Evolutionary conservation across 345 rosid genomes (phyloP), one percentile per base, ranked within the genome.

Genomic region (Salix udensis): DNA sequence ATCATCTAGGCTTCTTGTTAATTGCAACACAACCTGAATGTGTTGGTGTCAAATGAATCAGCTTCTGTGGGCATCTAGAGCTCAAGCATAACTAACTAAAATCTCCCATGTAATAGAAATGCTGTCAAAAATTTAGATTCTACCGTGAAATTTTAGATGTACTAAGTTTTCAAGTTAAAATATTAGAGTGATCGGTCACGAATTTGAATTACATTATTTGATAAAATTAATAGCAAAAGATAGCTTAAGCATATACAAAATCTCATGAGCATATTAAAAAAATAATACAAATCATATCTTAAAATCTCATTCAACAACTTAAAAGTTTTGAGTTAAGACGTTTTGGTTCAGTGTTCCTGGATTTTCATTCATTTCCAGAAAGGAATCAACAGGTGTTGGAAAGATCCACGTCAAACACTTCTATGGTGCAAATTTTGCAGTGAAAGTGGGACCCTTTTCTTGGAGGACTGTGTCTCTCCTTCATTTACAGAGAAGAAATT

Each of bases 21-120:
- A 34, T 72, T 76, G 52, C 67, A 77, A 44, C 58, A 71, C 13
- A 79, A 44, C 48, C 67, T 28, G 66, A 75, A 37, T 40, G 15
- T 16, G 62, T 71, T 65, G 30, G 26, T 67, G 53, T 75, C 67
- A 37, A 76, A 61, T 44, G 76, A 48, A 71, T 70, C 73, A 72
- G 21, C 74, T 52, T 46, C 40, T 55, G 31, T 18, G 13, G 66
- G 50, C 46, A 8, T 7, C 9, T 34, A n/a, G 67, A 42, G 24
- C 31, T 70, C 65, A 23, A 23, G 58, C 65, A 40, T 40, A 40
- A 0, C 70, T 52, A 58, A 4, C 24, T 21, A 44, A 13, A 44
- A 44, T 44, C 12, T 44, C 48, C 16, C 13, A 13, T 62, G 14
- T 30, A 28, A 37, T 75, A 24, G 14, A 74, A 30, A 46, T 12